Evolutionary conservation across 352 stramenopile genomes (phyloP), one percentile per base, ranked within the genome.

Genomic region (Pythium inflatum): DNA sequence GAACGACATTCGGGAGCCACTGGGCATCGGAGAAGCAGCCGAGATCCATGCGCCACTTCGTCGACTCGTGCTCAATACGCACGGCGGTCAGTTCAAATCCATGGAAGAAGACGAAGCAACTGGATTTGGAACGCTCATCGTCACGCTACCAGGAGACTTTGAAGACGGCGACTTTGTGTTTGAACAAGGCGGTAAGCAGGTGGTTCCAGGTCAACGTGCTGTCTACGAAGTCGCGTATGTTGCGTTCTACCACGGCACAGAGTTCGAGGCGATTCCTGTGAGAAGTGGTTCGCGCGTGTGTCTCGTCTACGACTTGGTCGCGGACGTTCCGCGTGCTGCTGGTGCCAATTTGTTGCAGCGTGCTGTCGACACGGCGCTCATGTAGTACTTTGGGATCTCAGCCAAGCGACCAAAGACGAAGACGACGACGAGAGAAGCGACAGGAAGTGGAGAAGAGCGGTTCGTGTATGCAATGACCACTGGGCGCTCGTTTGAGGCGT

Each of bases 191-290:
- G 31, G 31, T 7, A 43, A 27, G 51, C 22, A 22, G 33, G 16
- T 30, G n/a, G 27, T 59, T 3, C 30, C 51, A 3, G 30, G 51
- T 28, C 51, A 12, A 31, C 40, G 50, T 33, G 18, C 18, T n/a
- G 54, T 49, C 18, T 61, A 61, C 54, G 54, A 61, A 5, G n/a
- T 61, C 33, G 34, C 33, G 33, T 61, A 61, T 33, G 33, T 49
- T 24, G 59, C 30, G 33, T 36, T 67, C 20, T 57, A 41, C 30
- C 13, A 38, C 2, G 46, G 25, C 54, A 25, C 9, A n/a, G 36
- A 20, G 22, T 49, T 25, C 24, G 5, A 24, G 33, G 13, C 54
- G 3, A 49, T 49, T 4, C 34, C 54, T 9, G 36, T 61, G 54
- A 62, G 34, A 27, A 51, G 38, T 16, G 55, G 38, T 12, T 14